phyloP scores from a whole-genome alignment of 148 eudicot species.

The Rheum nobile region DNA sequence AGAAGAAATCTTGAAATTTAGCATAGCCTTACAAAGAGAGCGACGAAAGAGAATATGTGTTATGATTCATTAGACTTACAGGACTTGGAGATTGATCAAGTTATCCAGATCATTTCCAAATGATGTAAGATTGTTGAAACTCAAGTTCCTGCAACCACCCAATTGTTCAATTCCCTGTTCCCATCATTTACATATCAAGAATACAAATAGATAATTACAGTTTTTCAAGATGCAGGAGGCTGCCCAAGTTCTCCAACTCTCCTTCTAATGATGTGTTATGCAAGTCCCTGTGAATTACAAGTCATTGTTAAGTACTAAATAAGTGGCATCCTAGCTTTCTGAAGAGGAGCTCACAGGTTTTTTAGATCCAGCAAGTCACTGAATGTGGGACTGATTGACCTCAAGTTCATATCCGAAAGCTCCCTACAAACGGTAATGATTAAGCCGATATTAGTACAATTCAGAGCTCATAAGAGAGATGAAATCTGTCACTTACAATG shows the following conservation, averaged over 20 bases:
- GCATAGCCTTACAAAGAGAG: background rate
- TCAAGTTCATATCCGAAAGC: constrained; percentile 48
- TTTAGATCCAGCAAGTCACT: constrained; percentile 67
- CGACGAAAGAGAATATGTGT: background rate
- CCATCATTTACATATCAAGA: background rate
- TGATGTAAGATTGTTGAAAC: constrained; percentile 61
- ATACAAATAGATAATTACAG: constrained; percentile 27
- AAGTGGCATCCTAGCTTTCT: background rate
- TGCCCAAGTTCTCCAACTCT: constrained; percentile 55
- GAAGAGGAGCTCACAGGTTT: constrained; percentile 36
- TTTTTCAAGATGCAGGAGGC: constrained; percentile 51
- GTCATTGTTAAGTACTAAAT: background rate
- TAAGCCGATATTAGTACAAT: background rate
- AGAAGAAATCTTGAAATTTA: background rate
- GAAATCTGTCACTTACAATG: constrained; percentile 33
- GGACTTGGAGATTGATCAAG: constrained; percentile 46
- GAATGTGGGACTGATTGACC: constrained; percentile 65
- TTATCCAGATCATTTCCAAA: constrained; percentile 52
- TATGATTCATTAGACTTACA: constrained; percentile 34
- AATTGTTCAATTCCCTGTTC: background rate
- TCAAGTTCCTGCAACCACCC: constrained; percentile 46
- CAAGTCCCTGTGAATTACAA: constrained; percentile 40
- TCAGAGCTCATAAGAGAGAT: background rate
- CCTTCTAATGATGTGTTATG: constrained; percentile 68
- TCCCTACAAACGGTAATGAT: constrained; percentile 26